phyloP scores from a whole-genome alignment of 1,139 yeast genomes.

The Magnusiomyces ingens region DNA sequence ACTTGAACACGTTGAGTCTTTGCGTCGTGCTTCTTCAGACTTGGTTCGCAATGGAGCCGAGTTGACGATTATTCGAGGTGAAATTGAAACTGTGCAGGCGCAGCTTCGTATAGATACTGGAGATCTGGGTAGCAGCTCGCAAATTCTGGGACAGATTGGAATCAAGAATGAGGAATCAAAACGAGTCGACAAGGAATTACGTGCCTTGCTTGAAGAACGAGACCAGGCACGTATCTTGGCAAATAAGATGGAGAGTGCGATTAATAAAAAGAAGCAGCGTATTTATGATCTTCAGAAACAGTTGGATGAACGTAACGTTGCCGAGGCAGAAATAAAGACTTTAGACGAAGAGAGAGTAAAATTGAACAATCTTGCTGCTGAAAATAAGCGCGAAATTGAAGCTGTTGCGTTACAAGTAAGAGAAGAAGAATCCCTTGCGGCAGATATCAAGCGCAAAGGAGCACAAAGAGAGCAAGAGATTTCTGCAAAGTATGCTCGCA shows the following conservation, averaged over 20 bases:
- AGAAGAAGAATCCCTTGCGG: slow-evolving; percentile 17
- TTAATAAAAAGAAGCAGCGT: slow-evolving; percentile 51
- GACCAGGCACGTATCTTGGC: slow-evolving; percentile 45
- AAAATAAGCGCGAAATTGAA: slow-evolving; percentile 10
- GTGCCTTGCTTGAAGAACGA: slow-evolving; percentile 42
- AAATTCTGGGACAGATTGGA: slow-evolving; percentile 47
- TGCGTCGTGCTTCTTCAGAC: slow-evolving; percentile 34
- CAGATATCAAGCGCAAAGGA: slow-evolving; percentile 16
- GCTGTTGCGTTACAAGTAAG: slow-evolving; percentile 14
- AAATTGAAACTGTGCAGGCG: slow-evolving; percentile 26
- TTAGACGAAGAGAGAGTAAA: slow-evolving; percentile 23
- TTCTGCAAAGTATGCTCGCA: slow-evolving; percentile 12
- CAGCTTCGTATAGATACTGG: slow-evolving; percentile 37
- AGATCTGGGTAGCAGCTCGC: slow-evolving; percentile 37
- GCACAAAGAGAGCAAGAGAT: slow-evolving; percentile 17
- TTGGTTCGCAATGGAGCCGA: slow-evolving; percentile 23
- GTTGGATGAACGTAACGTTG: slow-evolving; percentile 22
- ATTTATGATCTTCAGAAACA: slow-evolving; percentile 40
- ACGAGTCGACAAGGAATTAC: slow-evolving; percentile 40
- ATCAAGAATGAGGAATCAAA: slow-evolving; percentile 41
- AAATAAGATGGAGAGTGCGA: slow-evolving; percentile 43
- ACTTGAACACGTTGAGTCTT: slow-evolving; percentile 28
- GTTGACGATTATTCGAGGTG: slow-evolving; percentile 18
- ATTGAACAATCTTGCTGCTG: slow-evolving; percentile 14
- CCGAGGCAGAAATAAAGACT: slow-evolving; percentile 25